Percentiles rank a stretch among this genome's conserved stretches.
Evolutionary conservation across 495 filamentous ascomycete genomes (phyloP).

Genomic region (Neurospora sp.): DNA sequence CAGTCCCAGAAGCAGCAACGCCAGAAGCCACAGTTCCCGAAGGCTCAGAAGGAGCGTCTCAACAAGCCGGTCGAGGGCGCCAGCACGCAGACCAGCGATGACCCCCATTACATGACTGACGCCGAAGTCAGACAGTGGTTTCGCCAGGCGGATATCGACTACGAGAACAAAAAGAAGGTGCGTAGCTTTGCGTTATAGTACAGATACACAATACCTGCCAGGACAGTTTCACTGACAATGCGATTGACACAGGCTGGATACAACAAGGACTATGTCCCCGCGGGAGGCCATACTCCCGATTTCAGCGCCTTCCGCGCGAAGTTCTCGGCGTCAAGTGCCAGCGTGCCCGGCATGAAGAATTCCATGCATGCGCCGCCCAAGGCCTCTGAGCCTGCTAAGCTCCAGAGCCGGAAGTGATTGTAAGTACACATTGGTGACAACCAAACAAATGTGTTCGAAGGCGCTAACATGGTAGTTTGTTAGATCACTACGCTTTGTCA

Average conservation of each 20-base stretch:
- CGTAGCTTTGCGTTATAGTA: background rate
- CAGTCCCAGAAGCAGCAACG: accelerated
- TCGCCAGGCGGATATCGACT: background rate
- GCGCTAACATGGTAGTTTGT: no score
- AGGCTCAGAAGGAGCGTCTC: background rate
- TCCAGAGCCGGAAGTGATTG: background rate
- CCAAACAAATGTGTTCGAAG: no score
- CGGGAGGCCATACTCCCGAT: background rate
- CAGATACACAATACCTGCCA: background rate
- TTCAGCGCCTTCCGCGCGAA: background rate
- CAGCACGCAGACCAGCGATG: background rate
- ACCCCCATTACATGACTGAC: background rate
- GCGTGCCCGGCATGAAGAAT: background rate
- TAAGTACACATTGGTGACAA: no score
- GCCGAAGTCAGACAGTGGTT: background rate
- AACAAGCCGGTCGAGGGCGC: background rate
- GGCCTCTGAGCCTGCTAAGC: background rate
- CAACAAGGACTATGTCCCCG: background rate
- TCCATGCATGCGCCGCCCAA: background rate
- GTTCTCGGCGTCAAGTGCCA: background rate
- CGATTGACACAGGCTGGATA: background rate
- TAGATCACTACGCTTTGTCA: no score
- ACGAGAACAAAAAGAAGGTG: background rate
- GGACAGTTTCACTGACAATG: background rate
- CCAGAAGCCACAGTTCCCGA: background rate